Evolutionary conservation across 2,329 filamentous ascomycete genomes (phyloP), one percentile per base, ranked within the genome.

Genomic region (Xylariales sp.): DNA sequence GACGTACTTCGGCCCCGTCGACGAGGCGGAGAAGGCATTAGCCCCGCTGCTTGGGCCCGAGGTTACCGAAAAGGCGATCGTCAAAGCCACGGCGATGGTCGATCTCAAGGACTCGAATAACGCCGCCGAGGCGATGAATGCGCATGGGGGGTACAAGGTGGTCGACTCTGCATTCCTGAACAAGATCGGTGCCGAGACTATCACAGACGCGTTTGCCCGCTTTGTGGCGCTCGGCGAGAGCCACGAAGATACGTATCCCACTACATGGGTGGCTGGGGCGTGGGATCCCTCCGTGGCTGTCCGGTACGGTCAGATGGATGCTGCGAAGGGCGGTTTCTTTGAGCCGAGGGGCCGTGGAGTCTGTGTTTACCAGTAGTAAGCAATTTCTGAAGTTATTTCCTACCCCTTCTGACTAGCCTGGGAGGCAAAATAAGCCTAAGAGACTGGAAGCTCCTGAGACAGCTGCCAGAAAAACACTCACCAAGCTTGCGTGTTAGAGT

Each of bases 111-210:
- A 28, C 15, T 9, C 24, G 22, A 38, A 38, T 10, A 24, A 38
- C 7, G 21, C 19, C 9, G 21, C 19, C 22, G 35, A 38, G 24
- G 19, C 35, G 15, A 21, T 25, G 7, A 38, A 28, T 20, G n/a
- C 22, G 6, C 35, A 38, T 38, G 35, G 35, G 6, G 35, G 35
- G 8, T 22, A 27, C 15, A 38, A 38, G 16, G 10, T 22, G 12
- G 16, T 38, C 12, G 35, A 19, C 15, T 38, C 35, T 10, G 21
- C 19, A 15, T 22, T 19, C 4, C 15, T 38, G 1, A 28, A 19
- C 10, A 1, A 14, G n/a, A 16, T 28, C 4, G 16, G 15, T 12
- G 21, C 16, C 8, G 35, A 38, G 6, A 18, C 35, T 10, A 38
- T 38, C 21, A 25, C 6, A 10, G 10, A 12, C 14, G 24, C 35